Conservation (phyloP, 2,329 filamentous ascomycete species). For the Microcyclospora tardicrescens region DNA sequence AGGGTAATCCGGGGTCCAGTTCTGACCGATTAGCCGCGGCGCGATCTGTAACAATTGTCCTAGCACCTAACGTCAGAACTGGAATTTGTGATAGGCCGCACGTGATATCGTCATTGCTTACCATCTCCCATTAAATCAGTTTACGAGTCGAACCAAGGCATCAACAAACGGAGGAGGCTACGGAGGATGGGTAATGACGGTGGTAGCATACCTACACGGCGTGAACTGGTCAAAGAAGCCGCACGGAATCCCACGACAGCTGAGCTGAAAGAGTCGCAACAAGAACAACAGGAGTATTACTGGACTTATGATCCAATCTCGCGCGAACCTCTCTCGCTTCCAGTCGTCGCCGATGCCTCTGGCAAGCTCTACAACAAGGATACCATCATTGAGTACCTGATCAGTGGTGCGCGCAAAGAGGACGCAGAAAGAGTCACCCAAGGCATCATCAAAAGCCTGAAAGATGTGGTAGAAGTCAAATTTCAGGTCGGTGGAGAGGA, state of each 20-base stretch:
- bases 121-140: no score
- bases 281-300: conserved; percentile 71
- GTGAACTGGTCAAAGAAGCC: conserved; percentile 90
- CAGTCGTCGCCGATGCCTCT: conserved; percentile 70
- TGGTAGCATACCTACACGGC: conserved; percentile 83
- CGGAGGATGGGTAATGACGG: conserved; percentile 85
- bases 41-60: no score
- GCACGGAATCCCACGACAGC: conserved; percentile 69
- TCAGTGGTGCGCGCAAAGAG: conserved; percentile 40
- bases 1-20: no score
- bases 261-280: conserved; percentile 76
- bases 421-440: conserved; percentile 50
- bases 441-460: conserved; percentile 59
- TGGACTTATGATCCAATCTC: conserved; percentile 88
- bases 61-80: no score
- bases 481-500: conserved; percentile 46
- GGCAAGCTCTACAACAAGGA: conserved; percentile 94
- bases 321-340: conserved; percentile 56
- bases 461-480: conserved; percentile 77
- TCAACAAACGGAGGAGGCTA: not conserved
- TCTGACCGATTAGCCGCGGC: no score
- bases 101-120: no score
- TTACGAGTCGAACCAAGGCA: no score
- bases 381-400: conserved; percentile 58
- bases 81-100: no score